Evolutionary conservation across 1,139 yeast genomes (phyloP).

Genomic region (Candida anutae): DNA sequence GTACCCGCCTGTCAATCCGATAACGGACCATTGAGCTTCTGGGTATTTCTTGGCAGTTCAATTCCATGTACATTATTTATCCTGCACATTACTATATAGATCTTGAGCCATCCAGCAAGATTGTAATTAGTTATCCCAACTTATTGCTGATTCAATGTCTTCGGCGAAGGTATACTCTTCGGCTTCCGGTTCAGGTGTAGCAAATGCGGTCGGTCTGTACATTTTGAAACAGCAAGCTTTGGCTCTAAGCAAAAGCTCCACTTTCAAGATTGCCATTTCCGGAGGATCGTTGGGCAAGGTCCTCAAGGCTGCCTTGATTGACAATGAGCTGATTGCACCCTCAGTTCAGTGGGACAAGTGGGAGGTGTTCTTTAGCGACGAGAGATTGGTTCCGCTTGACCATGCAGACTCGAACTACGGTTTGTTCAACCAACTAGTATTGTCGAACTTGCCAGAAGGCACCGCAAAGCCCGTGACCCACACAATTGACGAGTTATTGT

Average conservation of each 20-base stretch:
- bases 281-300: conserved; percentile 88
- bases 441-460: conserved; percentile 31
- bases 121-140: no score
- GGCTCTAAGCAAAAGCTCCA: conserved; percentile 31
- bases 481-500: conserved; percentile 42
- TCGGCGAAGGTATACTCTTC: conserved; percentile 34
- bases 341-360: conserved; percentile 63
- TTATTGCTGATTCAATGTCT: neutral
- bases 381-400: conserved; percentile 84
- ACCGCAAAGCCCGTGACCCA: conserved; percentile 34
- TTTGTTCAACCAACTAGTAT: conserved; percentile 49
- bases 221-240: conserved; percentile 48
- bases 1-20: no score
- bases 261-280: conserved; percentile 72
- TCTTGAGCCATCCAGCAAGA: no score
- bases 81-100: no score
- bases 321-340: conserved; percentile 37
- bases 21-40: no score
- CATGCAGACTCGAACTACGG: conserved; percentile 69
- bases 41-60: no score
- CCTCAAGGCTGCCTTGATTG: conserved; percentile 61
- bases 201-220: conserved; percentile 49
- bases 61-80: no score
- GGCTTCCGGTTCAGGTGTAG: conserved; percentile 48
- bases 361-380: conserved; percentile 97